phyloP scores from a whole-genome alignment of 345 rosid species.

The Bruguiera parviflora region DNA sequence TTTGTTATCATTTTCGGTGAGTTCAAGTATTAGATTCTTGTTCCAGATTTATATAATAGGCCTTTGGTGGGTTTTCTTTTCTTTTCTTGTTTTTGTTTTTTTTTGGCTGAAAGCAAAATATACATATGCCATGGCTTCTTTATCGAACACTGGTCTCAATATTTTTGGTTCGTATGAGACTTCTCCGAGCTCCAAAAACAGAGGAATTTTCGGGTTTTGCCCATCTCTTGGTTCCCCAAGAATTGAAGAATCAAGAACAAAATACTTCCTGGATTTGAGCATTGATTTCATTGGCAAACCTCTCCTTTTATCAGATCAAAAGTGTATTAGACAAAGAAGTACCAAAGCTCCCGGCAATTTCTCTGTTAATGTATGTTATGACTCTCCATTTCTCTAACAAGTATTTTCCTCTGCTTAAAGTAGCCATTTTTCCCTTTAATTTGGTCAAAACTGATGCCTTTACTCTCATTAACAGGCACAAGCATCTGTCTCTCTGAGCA shows the following conservation, averaged over 20 bases:
- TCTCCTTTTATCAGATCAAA: constrained; percentile 30
- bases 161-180: constrained; percentile 28
- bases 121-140: constrained; percentile 33
- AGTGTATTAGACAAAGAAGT: constrained; percentile 24
- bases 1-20: not conserved
- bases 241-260: constrained; percentile 24
- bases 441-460: not conserved
- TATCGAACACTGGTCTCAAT: constrained; percentile 15
- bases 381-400: not conserved
- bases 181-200: constrained; percentile 14
- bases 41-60: constrained; percentile 1
- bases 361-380: constrained; percentile 39
- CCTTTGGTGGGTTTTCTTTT: not conserved
- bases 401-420: not conserved
- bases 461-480: constrained; percentile 35
- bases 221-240: constrained; percentile 21
- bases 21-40: not conserved
- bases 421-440: not conserved
- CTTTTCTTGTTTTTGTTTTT: not conserved
- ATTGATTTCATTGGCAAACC: constrained; percentile 36
- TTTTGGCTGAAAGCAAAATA: not conserved
- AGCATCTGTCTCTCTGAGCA: constrained; percentile 44
- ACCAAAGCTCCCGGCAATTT: constrained; percentile 24
- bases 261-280: constrained; percentile 26
- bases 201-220: constrained; percentile 20